Evolutionary conservation across 768 basidiomycete genomes (phyloP).

Genomic region (Mrakia frigida): DNA sequence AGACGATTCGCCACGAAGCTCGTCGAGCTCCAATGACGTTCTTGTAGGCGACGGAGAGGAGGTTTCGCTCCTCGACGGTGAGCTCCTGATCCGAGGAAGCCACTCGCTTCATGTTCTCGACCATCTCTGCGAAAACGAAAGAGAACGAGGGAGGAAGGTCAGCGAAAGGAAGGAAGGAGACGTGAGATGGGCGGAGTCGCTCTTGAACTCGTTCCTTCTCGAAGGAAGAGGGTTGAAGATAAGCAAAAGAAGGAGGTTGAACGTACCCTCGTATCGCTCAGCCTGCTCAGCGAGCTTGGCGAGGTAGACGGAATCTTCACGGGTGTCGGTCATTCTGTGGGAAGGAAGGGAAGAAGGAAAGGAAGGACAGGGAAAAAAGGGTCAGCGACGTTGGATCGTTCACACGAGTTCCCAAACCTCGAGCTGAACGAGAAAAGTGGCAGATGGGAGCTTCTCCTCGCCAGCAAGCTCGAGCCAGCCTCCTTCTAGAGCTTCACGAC

Average conservation of each 20-base stretch:
- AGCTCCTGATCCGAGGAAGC: slow-evolving; percentile 97
- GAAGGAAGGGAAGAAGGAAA: not conserved
- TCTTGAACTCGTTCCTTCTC: not conserved
- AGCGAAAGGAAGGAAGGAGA: not conserved
- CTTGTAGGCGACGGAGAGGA: slow-evolving; percentile 97
- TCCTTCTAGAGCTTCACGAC: not conserved
- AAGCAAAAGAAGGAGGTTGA: not conserved
- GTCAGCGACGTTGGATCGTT: not conserved
- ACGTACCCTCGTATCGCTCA: slow-evolving; percentile 91
- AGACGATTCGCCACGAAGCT: slow-evolving; percentile 96
- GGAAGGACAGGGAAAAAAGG: not conserved
- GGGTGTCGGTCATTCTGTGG: slow-evolving; percentile 52
- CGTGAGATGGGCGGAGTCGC: not conserved
- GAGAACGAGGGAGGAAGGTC: not conserved
- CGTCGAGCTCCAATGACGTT: slow-evolving; percentile 95
- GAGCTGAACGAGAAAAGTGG: not conserved
- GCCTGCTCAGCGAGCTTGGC: slow-evolving; percentile 99
- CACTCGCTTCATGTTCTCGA: slow-evolving; percentile 98
- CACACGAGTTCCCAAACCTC: not conserved
- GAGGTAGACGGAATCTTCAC: slow-evolving; percentile 98
- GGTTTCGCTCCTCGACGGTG: slow-evolving; percentile 96
- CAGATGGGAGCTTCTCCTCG: not conserved
- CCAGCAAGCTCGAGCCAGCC: not conserved
- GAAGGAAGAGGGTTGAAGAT: not conserved
- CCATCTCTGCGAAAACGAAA: slow-evolving; percentile 62